These are phyloP conservation scores for Ceratobasidium theobromae DNA, from an alignment of 1,284 basidiomycete genomes.

Conservation along the genomic window DNA sequence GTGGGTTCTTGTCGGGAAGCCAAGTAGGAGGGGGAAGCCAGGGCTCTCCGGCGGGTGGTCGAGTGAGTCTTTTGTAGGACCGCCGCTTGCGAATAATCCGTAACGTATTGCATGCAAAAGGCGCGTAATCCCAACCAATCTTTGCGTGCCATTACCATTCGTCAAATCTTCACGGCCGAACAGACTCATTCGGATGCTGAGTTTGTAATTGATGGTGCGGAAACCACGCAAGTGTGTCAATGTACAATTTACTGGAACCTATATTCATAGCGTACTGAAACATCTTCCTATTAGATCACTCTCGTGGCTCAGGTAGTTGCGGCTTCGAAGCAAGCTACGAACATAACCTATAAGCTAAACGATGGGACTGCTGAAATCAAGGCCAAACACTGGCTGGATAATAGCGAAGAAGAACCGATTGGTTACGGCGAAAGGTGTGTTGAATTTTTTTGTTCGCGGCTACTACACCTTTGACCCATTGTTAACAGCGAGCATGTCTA, in stretches of 20 bases:
- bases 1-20: slow-evolving; percentile 26
- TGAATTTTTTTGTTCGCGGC: slow-evolving; percentile 41
- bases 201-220: slow-evolving; percentile 78
- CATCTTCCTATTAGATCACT: slow-evolving; percentile 45
- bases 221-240: slow-evolving; percentile 79
- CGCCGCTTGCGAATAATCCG: no score
- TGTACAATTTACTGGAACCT: not conserved
- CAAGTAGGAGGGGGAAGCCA: slow-evolving; percentile 28
- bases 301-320: slow-evolving; percentile 82
- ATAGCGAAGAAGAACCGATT: slow-evolving; percentile 54
- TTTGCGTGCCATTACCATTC: slow-evolving; percentile 82
- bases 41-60: slow-evolving; percentile 20
- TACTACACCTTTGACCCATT: not conserved
- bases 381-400: slow-evolving; percentile 81
- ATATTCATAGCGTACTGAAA: not conserved
- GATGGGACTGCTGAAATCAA: slow-evolving; percentile 91
- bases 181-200: slow-evolving; percentile 89
- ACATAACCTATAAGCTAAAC: slow-evolving; percentile 78
- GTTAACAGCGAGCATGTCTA: slow-evolving; percentile 70
- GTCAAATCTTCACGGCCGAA: slow-evolving; percentile 73
- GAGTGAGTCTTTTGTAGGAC: not conserved
- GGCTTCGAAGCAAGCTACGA: slow-evolving; percentile 74
- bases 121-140: slow-evolving; percentile 49
- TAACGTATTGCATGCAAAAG: not conserved
- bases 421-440: slow-evolving; percentile 46